A percentile compares a stretch with the other conserved stretches of the same genome.
Evolutionary conservation across 441 rosid genomes (phyloP).

Genomic region (Omphalea diandra): DNA sequence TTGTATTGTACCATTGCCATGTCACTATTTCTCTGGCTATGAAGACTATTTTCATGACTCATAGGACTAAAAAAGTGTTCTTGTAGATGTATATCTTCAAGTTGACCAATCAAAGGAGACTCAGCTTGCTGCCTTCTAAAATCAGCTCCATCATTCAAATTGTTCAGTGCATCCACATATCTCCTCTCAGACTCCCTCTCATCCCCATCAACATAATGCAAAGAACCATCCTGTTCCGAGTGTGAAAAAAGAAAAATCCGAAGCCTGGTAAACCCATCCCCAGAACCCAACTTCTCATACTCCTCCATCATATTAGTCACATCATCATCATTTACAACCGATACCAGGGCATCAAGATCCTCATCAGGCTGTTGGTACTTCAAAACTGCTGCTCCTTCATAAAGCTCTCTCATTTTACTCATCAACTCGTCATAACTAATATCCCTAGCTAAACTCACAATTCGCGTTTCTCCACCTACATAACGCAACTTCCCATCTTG

Average conservation of each 20-base stretch:
- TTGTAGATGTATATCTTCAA: conserved; percentile 53
- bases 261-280: conserved; percentile 92
- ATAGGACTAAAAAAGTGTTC: conserved; percentile 63
- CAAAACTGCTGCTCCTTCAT: conserved; percentile 71
- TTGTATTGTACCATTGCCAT: conserved; percentile 53
- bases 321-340: conserved; percentile 94
- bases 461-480: conserved; percentile 96
- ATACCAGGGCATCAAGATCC: conserved; percentile 97
- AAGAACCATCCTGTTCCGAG: conserved; percentile 61
- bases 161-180: conserved; percentile 94
- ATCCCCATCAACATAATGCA: conserved; percentile 70
- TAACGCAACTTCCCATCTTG: conserved; percentile 89
- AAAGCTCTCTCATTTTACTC: conserved; percentile 86
- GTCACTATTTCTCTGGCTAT: conserved; percentile 53
- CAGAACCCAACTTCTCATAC: conserved; percentile 89
- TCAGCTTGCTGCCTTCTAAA: conserved; percentile 64
- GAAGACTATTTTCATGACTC: conserved; percentile 55
- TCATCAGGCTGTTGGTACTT: conserved; percentile 98
- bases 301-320: conserved; percentile 98
- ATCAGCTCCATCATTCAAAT: conserved; percentile 65
- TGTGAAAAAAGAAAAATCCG: conserved; percentile 86
- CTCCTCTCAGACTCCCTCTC: conserved; percentile 89
- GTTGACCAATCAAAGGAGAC: conserved; percentile 45
- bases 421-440: conserved; percentile 75
- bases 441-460: conserved; percentile 69